These are phyloP conservation scores for Ascosphaera apis DNA, from an alignment of 2,329 filamentous ascomycete genomes.

Conservation along the genomic window DNA sequence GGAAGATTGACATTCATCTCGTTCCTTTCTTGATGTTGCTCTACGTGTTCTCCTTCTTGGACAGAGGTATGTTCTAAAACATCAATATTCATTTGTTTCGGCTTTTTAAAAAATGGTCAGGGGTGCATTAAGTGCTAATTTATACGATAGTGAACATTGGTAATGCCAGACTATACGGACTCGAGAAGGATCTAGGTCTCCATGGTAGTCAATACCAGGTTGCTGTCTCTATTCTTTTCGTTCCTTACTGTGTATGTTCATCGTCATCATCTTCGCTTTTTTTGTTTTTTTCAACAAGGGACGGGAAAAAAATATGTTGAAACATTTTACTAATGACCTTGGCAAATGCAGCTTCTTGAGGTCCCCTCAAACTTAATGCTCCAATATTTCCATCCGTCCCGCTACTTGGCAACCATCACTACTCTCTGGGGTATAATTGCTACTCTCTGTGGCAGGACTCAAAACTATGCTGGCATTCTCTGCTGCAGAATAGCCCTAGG, in stretches of 20 bases:
- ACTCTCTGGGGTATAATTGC: conserved; percentile 33
- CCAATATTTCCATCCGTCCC: conserved; percentile 37
- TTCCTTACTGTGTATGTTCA: conserved; percentile 31
- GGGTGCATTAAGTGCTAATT: too few species aligned
- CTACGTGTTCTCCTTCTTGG: conserved; percentile 55
- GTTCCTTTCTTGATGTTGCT: conserved; percentile 19
- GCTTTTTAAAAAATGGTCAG: conserved; percentile 1
- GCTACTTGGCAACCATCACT: conserved; percentile 33
- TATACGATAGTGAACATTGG: conserved; percentile 39
- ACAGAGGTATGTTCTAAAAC: conserved; percentile 23
- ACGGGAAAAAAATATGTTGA: background rate
- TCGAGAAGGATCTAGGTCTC: conserved; percentile 40
- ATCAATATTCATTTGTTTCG: background rate
- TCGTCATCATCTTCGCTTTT: background rate
- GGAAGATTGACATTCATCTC: conserved; percentile 20
- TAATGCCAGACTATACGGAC: conserved; percentile 40
- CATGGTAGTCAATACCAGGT: conserved; percentile 45
- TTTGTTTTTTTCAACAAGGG: conserved; percentile 2
- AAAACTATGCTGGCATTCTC: conserved; percentile 42
- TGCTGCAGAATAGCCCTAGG: conserved; percentile 47
- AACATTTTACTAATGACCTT: background rate
- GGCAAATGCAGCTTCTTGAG: conserved; percentile 27
- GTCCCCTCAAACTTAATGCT: conserved; percentile 42
- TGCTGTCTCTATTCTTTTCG: conserved; percentile 42
- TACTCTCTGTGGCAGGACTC: conserved; percentile 37